These are phyloP conservation scores for Diaporthe sp. DNA, from an alignment of 2,329 filamentous ascomycete species.

Conservation along the genomic window DNA sequence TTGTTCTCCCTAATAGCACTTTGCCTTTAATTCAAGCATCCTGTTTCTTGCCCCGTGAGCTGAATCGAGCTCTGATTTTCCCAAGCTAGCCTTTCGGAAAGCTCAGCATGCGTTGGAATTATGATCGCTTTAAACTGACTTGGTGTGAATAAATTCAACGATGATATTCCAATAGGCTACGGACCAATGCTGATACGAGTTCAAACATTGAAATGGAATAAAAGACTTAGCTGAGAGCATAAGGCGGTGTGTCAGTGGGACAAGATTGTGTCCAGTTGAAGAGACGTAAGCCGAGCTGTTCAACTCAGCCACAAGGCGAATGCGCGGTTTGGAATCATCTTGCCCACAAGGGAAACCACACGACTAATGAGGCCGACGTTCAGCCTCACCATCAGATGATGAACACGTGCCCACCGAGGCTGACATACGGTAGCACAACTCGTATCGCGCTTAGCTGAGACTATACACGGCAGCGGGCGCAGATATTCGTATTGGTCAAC, in stretches of 20 bases:
- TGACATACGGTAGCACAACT: background rate
- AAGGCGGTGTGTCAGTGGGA: background rate
- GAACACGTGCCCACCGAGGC: background rate
- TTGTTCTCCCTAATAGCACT: background rate
- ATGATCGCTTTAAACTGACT: background rate
- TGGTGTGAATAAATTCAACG: background rate
- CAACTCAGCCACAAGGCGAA: background rate
- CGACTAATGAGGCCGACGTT: background rate
- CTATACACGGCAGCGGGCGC: background rate
- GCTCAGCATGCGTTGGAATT: background rate
- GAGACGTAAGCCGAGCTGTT: background rate
- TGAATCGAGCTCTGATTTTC: background rate
- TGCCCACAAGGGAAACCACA: background rate
- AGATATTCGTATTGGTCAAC: background rate
- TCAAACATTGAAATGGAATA: background rate
- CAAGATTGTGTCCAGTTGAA: background rate
- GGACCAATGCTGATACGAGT: background rate
- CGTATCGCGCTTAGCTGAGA: conserved; percentile 27
- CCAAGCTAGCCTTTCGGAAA: background rate
- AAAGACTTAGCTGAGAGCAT: background rate
- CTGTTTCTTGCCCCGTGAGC: background rate
- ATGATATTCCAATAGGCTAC: background rate
- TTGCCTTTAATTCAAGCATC: background rate
- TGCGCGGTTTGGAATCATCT: background rate
- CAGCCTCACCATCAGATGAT: background rate